Base-by-base conservation (phyloP, 139 green algal genomes). In the Picochlorum sp. region DNA sequence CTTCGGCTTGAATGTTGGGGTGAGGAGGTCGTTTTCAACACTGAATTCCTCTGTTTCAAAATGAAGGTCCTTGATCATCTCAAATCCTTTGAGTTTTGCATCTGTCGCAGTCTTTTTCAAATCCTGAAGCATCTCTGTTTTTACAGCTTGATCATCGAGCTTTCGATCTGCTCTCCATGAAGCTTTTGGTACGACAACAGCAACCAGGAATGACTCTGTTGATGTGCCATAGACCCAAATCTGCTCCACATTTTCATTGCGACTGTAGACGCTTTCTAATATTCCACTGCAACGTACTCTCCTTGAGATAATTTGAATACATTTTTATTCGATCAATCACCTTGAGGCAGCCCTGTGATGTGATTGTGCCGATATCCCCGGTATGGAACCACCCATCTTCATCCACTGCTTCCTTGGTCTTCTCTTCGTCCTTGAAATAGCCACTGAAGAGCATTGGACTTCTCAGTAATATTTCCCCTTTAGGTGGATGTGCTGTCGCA, bases 311-410 rank as follows among this genome's bases (percentile, higher is more conserved):
- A 83, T 83, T 98, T 98, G 88, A 98, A 98, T 72, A 98, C 94
- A 83, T 98, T 97, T 80, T 98, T 98, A 96, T 96, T 69, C 92
- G 77, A 76, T 98, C 92, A 20, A 98, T 86, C 67, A 98, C 89
- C 60, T 82, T 83, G 14, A 95, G 71, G n/a, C 73, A 73, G 50
- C 89, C 89, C 11, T 83, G 64, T 1, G 57, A 28, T 13, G 65
- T 74, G 49, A 92, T 26, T 52, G 76, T 71, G n/a, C 82, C 90
- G n/a, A 96, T 83, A 65, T 96, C 90, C 9, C 90, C 89, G 0
- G 71, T 74, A 61, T 74, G 71, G 81, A 95, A 95, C 71, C 84
- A 96, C n/a, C 89, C 89, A 23, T 95, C 86, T 3, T 57, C 67
- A 54, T 92, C 86, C 24, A 93, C 71, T 30, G 69, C 79, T 54